Evolutionary conservation across 1,284 basidiomycete species (phyloP).

Genomic region (Agroathelia rolfsii): DNA sequence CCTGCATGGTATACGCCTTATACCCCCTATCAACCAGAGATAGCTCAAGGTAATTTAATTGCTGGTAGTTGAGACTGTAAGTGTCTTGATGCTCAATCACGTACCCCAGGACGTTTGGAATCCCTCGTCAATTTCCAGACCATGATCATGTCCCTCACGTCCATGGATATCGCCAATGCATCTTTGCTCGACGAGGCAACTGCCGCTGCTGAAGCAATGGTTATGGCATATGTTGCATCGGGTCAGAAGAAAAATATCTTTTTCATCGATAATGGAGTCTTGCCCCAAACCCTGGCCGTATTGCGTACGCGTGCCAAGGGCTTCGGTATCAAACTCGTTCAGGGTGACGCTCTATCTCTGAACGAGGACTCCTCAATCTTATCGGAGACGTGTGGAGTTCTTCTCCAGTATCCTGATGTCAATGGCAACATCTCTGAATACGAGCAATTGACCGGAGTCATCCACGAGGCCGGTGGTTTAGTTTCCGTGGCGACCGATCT

Average conservation of each 20-base stretch:
- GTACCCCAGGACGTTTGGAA: constrained; percentile 80
- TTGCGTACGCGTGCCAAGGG: constrained; percentile 83
- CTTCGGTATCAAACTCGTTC: constrained; percentile 75
- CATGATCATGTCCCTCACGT: constrained; percentile 90
- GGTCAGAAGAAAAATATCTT: constrained; percentile 76
- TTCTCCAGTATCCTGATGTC: constrained; percentile 91
- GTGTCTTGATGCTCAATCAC: constrained; percentile 12
- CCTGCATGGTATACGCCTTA: constrained; percentile 98
- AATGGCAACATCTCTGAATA: constrained; percentile 82
- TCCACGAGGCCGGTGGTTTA: constrained; percentile 73
- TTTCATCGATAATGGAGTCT: constrained; percentile 73
- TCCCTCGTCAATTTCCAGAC: constrained; percentile 97
- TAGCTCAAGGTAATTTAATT: constrained; percentile 80
- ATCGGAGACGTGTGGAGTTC: constrained; percentile 73
- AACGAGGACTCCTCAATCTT: constrained; percentile 44
- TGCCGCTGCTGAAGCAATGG: constrained; percentile 89
- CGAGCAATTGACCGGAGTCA: constrained; percentile 51
- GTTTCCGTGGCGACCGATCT: constrained; percentile 88
- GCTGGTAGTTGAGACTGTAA: constrained; percentile 4
- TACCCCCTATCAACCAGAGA: constrained; percentile 90
- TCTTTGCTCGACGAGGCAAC: constrained; percentile 89
- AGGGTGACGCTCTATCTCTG: constrained; percentile 49
- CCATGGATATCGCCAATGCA: constrained; percentile 92
- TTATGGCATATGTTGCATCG: constrained; percentile 64
- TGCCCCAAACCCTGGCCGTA: constrained; percentile 83